phyloP scores from a whole-genome alignment of 768 basidiomycete species.

The Leccinum aurantiacum region DNA sequence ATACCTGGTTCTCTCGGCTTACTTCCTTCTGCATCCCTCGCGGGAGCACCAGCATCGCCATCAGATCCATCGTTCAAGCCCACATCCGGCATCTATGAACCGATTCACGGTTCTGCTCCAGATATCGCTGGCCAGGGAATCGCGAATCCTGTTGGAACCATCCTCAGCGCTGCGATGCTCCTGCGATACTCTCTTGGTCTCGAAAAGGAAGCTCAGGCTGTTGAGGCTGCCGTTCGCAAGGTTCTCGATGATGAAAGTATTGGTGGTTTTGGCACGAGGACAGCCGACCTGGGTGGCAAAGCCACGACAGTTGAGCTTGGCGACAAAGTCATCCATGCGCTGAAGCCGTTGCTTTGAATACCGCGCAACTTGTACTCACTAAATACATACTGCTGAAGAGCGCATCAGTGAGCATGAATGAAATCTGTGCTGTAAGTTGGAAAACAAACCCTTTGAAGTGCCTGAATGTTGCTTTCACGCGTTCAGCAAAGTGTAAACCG shows the following conservation, averaged over 20 bases:
- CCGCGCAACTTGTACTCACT: not conserved
- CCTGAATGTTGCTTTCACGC: not conserved
- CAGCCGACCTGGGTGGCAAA: conserved; percentile 84
- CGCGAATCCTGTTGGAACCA: conserved; percentile 94
- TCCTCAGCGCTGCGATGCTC: conserved; percentile 91
- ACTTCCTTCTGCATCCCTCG: conserved; percentile 93
- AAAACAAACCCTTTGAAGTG: not conserved
- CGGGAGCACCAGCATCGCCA: conserved; percentile 73
- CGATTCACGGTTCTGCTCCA: conserved; percentile 93
- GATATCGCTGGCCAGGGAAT: conserved; percentile 94
- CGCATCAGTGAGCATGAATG: not conserved
- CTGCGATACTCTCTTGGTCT: conserved; percentile 92
- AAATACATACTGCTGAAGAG: not conserved
- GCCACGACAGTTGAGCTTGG: conserved; percentile 78
- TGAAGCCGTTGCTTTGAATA: conserved; percentile 56
- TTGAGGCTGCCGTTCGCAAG: conserved; percentile 89
- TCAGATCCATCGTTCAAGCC: conserved; percentile 63
- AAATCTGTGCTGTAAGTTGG: not conserved
- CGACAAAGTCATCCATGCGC: conserved; percentile 72
- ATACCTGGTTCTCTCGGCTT: conserved; percentile 97
- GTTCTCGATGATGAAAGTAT: conserved; percentile 69
- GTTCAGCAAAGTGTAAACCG: not conserved
- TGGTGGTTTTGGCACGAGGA: conserved; percentile 79
- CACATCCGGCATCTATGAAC: conserved; percentile 91
- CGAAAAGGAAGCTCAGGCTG: conserved; percentile 77